A percentile compares a stretch with the other conserved stretches of the same genome.
Evolutionary conservation across 768 basidiomycete species (phyloP).

Genomic region (Pulveroboletus sp.): DNA sequence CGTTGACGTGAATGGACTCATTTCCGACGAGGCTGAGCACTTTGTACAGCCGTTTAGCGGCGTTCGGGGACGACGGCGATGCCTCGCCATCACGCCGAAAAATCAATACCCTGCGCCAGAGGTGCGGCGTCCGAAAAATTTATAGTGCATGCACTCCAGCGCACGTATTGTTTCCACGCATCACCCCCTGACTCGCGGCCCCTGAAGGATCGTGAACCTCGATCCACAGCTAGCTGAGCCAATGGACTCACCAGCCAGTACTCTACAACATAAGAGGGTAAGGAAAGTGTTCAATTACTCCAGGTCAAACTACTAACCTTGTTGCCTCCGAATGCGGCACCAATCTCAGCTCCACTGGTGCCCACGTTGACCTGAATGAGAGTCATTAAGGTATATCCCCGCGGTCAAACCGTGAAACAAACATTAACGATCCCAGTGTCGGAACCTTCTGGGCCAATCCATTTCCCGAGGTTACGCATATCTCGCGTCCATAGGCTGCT

Average conservation of each 20-base stretch:
- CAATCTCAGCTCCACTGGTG: slow-evolving; percentile 68
- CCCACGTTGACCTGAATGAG: slow-evolving; percentile 54
- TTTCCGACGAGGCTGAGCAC: slow-evolving; percentile 3
- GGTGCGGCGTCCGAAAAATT: slow-evolving; percentile 90
- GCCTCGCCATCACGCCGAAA: slow-evolving; percentile 41
- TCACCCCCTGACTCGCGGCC: slow-evolving; percentile 96
- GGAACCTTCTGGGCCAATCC: slow-evolving; percentile 86
- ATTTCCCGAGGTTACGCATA: slow-evolving; percentile 78
- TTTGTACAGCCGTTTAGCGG: slow-evolving; percentile 8
- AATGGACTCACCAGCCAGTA: slow-evolving; percentile 66
- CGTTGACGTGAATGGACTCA: slow-evolving; percentile 12
- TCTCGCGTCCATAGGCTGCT: slow-evolving; percentile 90
- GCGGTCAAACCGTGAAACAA: slow-evolving; percentile 25
- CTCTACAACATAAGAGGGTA: slow-evolving; percentile 41
- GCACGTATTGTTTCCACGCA: slow-evolving; percentile 97
- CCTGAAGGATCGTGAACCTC: slow-evolving; percentile 40
- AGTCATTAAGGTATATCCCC: slow-evolving; percentile 3
- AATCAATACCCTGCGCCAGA: slow-evolving; percentile 90
- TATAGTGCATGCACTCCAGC: slow-evolving; percentile 89
- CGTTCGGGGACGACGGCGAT: not conserved
- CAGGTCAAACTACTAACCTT: slow-evolving; percentile 48
- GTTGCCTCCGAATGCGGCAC: slow-evolving; percentile 91
- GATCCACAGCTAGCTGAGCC: slow-evolving; percentile 10
- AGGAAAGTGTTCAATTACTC: slow-evolving; percentile 12
- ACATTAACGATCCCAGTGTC: slow-evolving; percentile 94